phyloP scores from a whole-genome alignment of 2,329 filamentous ascomycete genomes.

The Botrytis squamosa region DNA sequence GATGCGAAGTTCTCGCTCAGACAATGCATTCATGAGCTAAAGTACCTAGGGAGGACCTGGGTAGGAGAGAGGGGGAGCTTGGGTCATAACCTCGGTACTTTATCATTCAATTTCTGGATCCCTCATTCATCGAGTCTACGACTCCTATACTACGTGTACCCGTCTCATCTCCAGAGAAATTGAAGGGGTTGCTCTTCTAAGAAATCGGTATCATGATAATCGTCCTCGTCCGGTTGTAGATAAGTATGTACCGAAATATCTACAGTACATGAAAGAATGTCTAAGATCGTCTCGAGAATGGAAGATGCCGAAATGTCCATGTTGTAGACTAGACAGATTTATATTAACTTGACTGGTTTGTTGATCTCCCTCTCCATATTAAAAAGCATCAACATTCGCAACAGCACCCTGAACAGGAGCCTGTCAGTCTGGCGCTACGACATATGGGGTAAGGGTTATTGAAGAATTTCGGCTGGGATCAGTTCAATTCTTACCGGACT shows the following conservation, averaged over 20 bases:
- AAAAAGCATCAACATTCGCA: background rate
- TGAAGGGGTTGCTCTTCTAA: background rate
- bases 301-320: background rate
- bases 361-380: background rate
- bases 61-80: background rate
- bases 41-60: background rate
- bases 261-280: background rate
- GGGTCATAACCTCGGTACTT: background rate
- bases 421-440: background rate
- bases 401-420: background rate
- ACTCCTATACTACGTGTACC: background rate
- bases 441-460: background rate
- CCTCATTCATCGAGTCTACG: background rate
- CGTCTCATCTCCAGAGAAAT: background rate
- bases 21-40: background rate
- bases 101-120: background rate
- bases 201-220: background rate
- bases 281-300: background rate
- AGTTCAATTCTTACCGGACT: background rate
- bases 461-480: background rate
- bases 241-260: background rate
- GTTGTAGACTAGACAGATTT: background rate
- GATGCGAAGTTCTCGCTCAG: background rate
- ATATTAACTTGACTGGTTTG: background rate
- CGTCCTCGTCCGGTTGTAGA: background rate